phyloP scores from a whole-genome alignment of 192 early-diverging fungal genomes.

The Globomyces pollinis-pini region DNA sequence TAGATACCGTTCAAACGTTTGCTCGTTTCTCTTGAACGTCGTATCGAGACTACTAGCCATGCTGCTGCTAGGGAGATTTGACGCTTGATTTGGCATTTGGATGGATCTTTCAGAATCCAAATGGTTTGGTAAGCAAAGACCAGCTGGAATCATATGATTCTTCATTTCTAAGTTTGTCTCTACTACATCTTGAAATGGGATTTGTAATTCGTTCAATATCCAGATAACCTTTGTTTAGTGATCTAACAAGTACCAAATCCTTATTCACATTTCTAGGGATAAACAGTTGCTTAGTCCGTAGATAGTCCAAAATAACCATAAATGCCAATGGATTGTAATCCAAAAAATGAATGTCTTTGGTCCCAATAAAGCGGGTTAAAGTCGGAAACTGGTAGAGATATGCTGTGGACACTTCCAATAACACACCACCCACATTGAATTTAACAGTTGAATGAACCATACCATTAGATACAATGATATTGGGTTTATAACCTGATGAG shows the following conservation, averaged over 20 bases:
- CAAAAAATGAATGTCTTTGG: neutral
- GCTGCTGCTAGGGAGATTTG: too few species aligned
- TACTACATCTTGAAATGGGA: neutral
- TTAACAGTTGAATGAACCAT: too few species aligned
- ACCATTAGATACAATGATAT: too few species aligned
- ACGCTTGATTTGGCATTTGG: neutral
- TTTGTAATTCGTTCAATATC: neutral
- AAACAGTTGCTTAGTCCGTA: neutral
- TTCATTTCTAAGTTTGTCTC: too few species aligned
- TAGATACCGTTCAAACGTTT: too few species aligned
- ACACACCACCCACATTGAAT: conserved; percentile 1
- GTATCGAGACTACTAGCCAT: too few species aligned
- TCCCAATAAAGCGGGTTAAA: neutral
- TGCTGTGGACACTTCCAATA: neutral
- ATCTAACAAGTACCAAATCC: neutral
- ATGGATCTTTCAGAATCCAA: neutral
- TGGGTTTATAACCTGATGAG: too few species aligned
- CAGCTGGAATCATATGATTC: too few species aligned
- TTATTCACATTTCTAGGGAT: conserved; percentile 7
- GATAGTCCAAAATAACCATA: conserved; percentile 7
- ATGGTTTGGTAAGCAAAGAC: neutral
- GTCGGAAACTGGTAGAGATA: neutral
- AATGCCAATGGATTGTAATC: conserved; percentile 5
- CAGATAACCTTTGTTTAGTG: too few species aligned
- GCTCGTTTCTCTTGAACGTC: neutral